Evolutionary conservation across 2,329 filamentous ascomycete species (phyloP).

Genomic region (Diplodia sapinea): DNA sequence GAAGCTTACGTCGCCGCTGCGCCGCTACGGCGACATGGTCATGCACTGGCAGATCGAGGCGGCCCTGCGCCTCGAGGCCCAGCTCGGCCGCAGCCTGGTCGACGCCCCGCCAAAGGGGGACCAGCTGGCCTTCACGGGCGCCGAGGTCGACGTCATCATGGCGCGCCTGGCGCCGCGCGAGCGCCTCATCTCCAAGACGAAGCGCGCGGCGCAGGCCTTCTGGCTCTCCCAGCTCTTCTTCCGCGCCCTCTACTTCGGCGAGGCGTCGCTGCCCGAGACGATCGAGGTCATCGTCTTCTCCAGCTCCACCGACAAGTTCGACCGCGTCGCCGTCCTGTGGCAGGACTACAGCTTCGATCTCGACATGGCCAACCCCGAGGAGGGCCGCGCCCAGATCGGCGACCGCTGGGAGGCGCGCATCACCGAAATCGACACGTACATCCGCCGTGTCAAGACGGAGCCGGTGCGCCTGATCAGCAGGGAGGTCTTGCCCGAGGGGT

Average conservation of each 20-base stretch:
- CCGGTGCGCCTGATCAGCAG: slow-evolving; percentile 48
- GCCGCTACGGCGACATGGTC: slow-evolving; percentile 66
- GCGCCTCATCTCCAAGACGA: slow-evolving; percentile 50
- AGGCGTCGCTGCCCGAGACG: slow-evolving; percentile 57
- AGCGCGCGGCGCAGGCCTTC: slow-evolving; percentile 46
- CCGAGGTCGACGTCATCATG: slow-evolving; percentile 57
- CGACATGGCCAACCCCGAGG: slow-evolving; percentile 35
- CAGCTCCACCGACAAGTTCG: not conserved
- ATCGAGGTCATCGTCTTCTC: slow-evolving; percentile 46
- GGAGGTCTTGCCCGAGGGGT: not conserved
- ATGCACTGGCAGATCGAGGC: slow-evolving; percentile 70
- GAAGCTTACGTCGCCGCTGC: slow-evolving; percentile 66
- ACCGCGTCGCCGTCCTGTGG: not conserved
- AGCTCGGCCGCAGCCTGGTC: slow-evolving; percentile 51
- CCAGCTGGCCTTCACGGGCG: slow-evolving; percentile 55
- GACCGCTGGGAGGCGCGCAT: slow-evolving; percentile 57
- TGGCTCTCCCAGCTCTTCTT: slow-evolving; percentile 63
- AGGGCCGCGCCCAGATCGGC: slow-evolving; percentile 41
- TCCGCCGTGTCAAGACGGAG: slow-evolving; percentile 40
- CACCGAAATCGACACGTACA: slow-evolving; percentile 45
- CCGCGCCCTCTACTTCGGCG: slow-evolving; percentile 62
- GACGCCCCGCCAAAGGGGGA: not conserved
- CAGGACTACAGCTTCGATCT: slow-evolving; percentile 22
- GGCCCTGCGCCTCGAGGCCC: slow-evolving; percentile 62
- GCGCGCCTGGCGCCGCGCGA: slow-evolving; percentile 52